Percentiles rank a stretch among this genome's conserved stretches.
phyloP scores from a whole-genome alignment of 257 asterid genomes.

The Solanum phureja region DNA sequence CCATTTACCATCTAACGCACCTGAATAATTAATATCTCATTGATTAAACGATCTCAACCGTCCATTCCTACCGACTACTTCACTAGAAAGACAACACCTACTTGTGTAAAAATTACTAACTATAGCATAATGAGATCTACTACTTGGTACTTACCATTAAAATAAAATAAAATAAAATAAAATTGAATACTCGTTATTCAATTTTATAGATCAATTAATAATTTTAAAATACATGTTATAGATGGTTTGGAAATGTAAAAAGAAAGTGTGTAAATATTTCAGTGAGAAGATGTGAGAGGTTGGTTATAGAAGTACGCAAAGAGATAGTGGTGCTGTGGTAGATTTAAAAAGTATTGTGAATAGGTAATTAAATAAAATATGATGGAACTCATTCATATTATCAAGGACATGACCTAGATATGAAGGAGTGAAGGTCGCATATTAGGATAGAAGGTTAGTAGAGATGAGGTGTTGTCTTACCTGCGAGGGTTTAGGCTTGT shows the following conservation, averaged over 20 bases:
- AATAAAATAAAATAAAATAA: too few relatives aligned
- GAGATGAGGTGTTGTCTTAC: background rate
- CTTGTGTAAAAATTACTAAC: background rate
- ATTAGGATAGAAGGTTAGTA: background rate
- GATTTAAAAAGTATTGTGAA: too few relatives aligned
- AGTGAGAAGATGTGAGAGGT: background rate
- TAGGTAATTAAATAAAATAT: background rate
- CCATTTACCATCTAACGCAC: background rate
- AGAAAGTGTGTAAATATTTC: background rate
- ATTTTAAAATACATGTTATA: too few relatives aligned
- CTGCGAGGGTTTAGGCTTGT: background rate
- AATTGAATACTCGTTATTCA: background rate
- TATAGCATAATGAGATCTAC: too few relatives aligned
- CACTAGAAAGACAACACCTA: background rate
- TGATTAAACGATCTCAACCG: background rate
- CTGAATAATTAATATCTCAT: background rate
- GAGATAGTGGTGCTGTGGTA: accelerated
- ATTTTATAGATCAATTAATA: too few relatives aligned
- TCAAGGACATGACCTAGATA: accelerated
- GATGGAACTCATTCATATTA: background rate
- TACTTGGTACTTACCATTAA: background rate
- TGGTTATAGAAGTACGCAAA: accelerated
- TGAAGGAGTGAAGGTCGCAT: background rate
- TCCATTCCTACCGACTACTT: background rate
- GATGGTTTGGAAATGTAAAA: too few relatives aligned